Percentiles rank a stretch among this genome's conserved stretches.
These are phyloP conservation scores for Zhuliangozyma blackwelliae DNA, from an alignment of 1,139 yeast species.

Conservation along the genomic window DNA sequence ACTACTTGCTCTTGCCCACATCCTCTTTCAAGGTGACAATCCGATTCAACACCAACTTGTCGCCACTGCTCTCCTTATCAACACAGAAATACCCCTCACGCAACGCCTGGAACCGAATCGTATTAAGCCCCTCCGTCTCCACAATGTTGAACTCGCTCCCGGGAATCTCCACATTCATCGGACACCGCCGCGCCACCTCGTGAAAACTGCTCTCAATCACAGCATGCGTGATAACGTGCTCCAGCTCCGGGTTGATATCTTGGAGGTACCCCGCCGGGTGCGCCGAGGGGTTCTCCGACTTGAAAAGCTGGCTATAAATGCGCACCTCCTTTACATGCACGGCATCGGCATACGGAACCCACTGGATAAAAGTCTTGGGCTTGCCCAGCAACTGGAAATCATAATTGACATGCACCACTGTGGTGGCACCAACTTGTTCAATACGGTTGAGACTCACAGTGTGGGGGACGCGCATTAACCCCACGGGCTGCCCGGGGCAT, in stretches of 20 bases:
- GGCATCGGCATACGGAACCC: constrained; percentile 76
- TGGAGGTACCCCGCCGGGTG: constrained; percentile 85
- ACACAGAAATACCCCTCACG: constrained; percentile 95
- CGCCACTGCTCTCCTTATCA: constrained; percentile 70
- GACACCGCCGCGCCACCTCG: constrained; percentile 65
- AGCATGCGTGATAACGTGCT: constrained; percentile 60
- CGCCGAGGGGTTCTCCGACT: constrained; percentile 85
- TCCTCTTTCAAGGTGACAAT: constrained; percentile 88
- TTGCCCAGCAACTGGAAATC: constrained; percentile 58
- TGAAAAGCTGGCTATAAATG: constrained; percentile 82
- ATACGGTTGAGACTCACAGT: constrained; percentile 70
- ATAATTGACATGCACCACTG: constrained; percentile 74
- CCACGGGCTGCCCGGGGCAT: constrained; percentile 93
- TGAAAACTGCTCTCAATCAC: constrained; percentile 75
- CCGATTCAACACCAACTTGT: constrained; percentile 69
- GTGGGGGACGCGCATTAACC: constrained; percentile 88
- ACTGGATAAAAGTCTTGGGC: constrained; percentile 94
- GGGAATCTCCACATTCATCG: constrained; percentile 67
- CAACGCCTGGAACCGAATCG: constrained; percentile 96
- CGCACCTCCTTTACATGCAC: constrained; percentile 70
- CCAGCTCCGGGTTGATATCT: constrained; percentile 79
- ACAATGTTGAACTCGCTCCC: constrained; percentile 67
- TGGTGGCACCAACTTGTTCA: constrained; percentile 57
- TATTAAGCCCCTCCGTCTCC: constrained; percentile 63
- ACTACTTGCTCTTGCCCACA: constrained; percentile 29